phyloP scores from a whole-genome alignment of 768 basidiomycete species.

The Scleroderma citrinum region DNA sequence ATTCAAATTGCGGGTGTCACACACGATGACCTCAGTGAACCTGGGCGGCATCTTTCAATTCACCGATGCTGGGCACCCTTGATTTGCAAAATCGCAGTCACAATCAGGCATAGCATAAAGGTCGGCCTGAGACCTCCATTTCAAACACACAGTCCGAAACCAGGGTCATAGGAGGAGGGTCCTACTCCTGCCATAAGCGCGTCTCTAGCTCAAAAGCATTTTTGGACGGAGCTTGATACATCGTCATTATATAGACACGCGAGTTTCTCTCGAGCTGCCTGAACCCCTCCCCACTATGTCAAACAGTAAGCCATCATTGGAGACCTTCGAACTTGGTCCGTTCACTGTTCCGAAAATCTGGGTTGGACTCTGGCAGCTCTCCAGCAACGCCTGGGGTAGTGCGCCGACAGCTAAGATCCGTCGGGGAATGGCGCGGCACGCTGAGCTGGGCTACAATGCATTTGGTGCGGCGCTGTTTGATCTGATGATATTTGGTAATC shows the following conservation, averaged over 20 bases:
- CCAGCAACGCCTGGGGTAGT: constrained; percentile 81
- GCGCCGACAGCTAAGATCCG: constrained; percentile 61
- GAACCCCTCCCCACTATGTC: constrained; percentile 16
- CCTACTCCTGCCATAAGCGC: background rate
- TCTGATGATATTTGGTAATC: background rate
- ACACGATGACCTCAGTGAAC: too few relatives aligned
- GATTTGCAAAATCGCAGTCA: background rate
- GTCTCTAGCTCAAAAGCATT: constrained; percentile 7
- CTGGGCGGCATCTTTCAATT: background rate
- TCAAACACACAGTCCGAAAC: background rate
- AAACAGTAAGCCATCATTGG: constrained; percentile 16
- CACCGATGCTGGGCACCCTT: background rate
- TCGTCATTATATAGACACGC: constrained; percentile 15
- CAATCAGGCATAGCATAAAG: too few relatives aligned
- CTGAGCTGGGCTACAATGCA: constrained; percentile 47
- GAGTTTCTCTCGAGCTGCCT: constrained; percentile 6
- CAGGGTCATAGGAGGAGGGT: too few relatives aligned
- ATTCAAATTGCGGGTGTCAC: too few relatives aligned
- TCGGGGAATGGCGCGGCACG: constrained; percentile 59
- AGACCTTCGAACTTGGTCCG: constrained; percentile 53
- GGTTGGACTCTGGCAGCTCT: constrained; percentile 82
- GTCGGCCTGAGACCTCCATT: background rate
- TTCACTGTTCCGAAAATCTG: constrained; percentile 59
- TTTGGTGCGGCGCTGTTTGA: constrained; percentile 29
- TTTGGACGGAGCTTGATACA: constrained; percentile 31